These are phyloP conservation scores for Plantago rigida DNA, from an alignment of 305 asterid species.

Conservation along the genomic window DNA sequence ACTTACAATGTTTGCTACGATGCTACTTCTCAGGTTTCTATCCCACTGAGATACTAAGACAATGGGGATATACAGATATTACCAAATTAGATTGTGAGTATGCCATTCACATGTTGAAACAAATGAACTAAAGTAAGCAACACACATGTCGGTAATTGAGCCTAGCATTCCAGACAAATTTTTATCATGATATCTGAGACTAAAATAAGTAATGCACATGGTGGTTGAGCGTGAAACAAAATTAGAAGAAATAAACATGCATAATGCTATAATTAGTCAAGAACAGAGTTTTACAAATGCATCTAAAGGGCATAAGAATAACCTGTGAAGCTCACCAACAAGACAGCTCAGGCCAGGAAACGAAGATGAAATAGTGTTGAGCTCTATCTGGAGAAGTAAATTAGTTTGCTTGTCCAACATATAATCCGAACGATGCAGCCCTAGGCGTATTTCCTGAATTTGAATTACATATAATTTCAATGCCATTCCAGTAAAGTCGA, in stretches of 20 bases:
- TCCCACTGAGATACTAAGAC: no score
- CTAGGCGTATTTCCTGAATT: constrained; percentile 80
- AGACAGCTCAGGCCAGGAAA: constrained; percentile 84
- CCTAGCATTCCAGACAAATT: no score
- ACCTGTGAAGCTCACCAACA: constrained; percentile 97
- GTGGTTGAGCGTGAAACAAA: background rate
- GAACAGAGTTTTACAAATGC: background rate
- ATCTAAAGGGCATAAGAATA: constrained; percentile 23
- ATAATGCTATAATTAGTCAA: constrained; percentile 6
- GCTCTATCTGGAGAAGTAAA: constrained; percentile 89
- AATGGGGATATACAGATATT: no score
- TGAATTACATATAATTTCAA: constrained; percentile 27
- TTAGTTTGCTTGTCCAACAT: constrained; percentile 89
- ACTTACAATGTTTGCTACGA: no score
- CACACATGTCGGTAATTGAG: no score
- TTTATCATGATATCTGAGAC: no score
- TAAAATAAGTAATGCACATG: no score
- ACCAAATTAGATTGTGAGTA: no score
- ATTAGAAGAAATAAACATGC: background rate
- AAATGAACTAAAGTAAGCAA: no score
- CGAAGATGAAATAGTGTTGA: constrained; percentile 89
- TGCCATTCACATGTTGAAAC: no score
- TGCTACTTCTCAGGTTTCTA: no score
- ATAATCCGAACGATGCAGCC: constrained; percentile 92
- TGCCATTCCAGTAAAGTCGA: constrained; percentile 18